Evolutionary conservation across 148 eudicot genomes (phyloP), one percentile per base, ranked within the genome.

Genomic region (Talinum fruticosum): DNA sequence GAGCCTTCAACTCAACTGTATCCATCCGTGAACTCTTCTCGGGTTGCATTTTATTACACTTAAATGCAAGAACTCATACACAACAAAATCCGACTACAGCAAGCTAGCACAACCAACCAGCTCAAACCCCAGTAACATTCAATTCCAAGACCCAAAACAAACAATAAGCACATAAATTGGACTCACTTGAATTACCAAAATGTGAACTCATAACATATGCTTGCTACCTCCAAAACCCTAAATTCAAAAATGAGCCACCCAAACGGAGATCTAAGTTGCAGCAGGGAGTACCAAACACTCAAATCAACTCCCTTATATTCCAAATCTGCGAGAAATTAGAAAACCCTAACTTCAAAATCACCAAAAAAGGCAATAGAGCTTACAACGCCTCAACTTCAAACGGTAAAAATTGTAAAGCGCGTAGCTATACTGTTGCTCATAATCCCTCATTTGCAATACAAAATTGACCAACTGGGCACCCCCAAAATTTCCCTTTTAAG

Each of bases 1-100:
- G 86, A 83, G 85, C 82, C 69, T 86, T 87, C 82, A 87, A 81
- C 67, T 86, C 90, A 45, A 62, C 78, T n/a, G 84, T 78, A 82
- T 87, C 84, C 34, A 85, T 80, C 47, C 89, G 83, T 26, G 78
- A 78, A 59, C 75, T 81, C 84, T 87, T 87, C 47, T 86, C 83
- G 0, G 86, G 84, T 80, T 82, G 87, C 88, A 86, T 89, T 79
- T 79, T 62, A 15, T 70, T 84, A 66, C 44, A 76, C 66, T 76
- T 45, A 77, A 82, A 66, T 75, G 32, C 70, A 77, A 82, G 79
- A 79, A 71, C 75, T 79, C 79, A 82, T 80, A 79, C 66, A 62
- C 84, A 79, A 72, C 82, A 79, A 61, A 38, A 77, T 49, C 53
- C 75, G 67, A 65, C 75, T 62, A 34, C 49, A 57, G n/a, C 64